A percentile compares a stretch with the other conserved stretches of the same genome.
phyloP scores from a whole-genome alignment of 306 rosid genomes.

The Pterocarpus santalinus region DNA sequence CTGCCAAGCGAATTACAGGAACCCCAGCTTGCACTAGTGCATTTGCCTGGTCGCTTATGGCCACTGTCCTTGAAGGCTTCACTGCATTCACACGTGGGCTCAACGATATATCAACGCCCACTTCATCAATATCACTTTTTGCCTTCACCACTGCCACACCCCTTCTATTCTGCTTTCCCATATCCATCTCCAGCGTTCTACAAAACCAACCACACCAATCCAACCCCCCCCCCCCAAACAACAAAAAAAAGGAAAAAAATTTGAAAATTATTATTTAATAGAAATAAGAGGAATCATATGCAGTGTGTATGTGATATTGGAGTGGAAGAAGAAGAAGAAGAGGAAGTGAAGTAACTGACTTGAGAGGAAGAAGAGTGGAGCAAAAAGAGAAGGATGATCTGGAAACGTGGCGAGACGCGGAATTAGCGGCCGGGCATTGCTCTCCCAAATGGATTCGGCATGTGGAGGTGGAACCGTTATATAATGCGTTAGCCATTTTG shows the following conservation, averaged over 20 bases:
- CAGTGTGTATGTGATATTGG: neutral
- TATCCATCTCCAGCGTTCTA: slow-evolving; percentile 29
- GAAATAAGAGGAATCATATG: neutral
- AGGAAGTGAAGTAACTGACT: neutral
- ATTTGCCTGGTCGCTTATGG: slow-evolving; percentile 84
- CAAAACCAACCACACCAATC: too few relatives aligned
- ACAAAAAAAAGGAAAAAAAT: too few relatives aligned
- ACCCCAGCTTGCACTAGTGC: slow-evolving; percentile 90
- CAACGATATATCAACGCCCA: slow-evolving; percentile 65
- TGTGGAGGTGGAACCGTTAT: neutral
- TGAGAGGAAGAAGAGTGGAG: neutral
- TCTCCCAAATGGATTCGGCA: neutral
- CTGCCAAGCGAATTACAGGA: slow-evolving; percentile 86
- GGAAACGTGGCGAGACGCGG: slow-evolving; percentile 7
- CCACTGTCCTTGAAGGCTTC: slow-evolving; percentile 87
- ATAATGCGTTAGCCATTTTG: neutral
- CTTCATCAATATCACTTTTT: slow-evolving; percentile 40
- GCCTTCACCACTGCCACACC: slow-evolving; percentile 51
- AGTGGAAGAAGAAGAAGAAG: neutral
- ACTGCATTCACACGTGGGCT: slow-evolving; percentile 89
- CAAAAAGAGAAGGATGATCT: slow-evolving; percentile 29
- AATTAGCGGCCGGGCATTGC: neutral
- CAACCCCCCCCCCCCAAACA: too few relatives aligned
- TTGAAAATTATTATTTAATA: neutral
- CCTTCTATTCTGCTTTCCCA: slow-evolving; percentile 28